Percentiles rank a stretch among this genome's conserved stretches.
phyloP scores from a whole-genome alignment of 192 early-diverging fungal genomes.

The Chytriomyces sp. region DNA sequence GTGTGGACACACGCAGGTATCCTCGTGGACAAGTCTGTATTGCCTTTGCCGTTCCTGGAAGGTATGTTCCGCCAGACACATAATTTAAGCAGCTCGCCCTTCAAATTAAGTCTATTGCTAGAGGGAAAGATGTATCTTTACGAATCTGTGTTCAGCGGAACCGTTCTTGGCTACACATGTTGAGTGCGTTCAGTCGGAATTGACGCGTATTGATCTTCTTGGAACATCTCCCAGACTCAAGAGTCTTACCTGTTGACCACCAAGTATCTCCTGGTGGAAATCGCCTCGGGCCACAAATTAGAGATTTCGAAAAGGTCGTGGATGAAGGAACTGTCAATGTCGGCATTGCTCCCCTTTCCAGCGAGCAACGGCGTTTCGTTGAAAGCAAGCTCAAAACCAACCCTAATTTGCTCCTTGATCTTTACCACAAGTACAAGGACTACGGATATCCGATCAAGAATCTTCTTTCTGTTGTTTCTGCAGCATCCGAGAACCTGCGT shows the following conservation, averaged over 20 bases:
- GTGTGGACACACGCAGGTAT: constrained; percentile 38
- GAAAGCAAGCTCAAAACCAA: background rate
- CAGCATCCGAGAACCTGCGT: constrained; percentile 28
- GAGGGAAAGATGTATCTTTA: constrained; percentile 36
- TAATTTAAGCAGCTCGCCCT: no score
- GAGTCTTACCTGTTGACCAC: constrained; percentile 25
- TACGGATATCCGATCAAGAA: constrained; percentile 25
- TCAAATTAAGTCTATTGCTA: no score
- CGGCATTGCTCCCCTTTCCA: constrained; percentile 23
- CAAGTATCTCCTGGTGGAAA: constrained; percentile 3
- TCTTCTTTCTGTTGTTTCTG: constrained; percentile 28
- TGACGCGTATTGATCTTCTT: background rate
- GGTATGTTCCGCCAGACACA: no score
- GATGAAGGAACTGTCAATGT: constrained; percentile 29
- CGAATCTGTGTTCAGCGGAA: constrained; percentile 35
- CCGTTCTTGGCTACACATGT: constrained; percentile 28
- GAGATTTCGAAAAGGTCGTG: constrained; percentile 28
- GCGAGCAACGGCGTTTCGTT: constrained; percentile 4
- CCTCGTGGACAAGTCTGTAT: constrained; percentile 34
- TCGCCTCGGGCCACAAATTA: constrained; percentile 30
- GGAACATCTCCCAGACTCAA: constrained; percentile 8
- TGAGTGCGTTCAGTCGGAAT: background rate
- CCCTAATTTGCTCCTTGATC: constrained; percentile 8
- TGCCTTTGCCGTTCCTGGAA: constrained; percentile 34
- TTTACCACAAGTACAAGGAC: constrained; percentile 32